Conservation (phyloP, 2,329 filamentous ascomycete genomes). For the Pestalotiopsis sp. region DNA sequence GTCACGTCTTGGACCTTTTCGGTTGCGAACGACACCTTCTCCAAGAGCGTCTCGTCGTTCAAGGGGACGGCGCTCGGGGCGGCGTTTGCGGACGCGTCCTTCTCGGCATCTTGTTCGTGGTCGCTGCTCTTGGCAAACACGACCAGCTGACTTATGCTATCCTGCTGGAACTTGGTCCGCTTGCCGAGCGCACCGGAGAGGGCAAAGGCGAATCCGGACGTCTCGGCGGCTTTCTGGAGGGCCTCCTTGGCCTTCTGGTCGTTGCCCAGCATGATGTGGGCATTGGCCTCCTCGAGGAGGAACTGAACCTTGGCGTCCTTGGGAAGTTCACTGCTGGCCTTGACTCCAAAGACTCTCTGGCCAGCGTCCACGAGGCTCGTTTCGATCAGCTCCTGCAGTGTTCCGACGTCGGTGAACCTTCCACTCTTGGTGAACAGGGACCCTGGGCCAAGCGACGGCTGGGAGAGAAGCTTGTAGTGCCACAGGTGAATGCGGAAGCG, state of each 20-base stretch:
- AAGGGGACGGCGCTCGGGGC: constrained; percentile 73
- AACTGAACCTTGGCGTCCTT: constrained; percentile 66
- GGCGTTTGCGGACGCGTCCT: constrained; percentile 16
- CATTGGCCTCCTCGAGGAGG: constrained; percentile 78
- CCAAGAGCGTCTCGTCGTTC: constrained; percentile 91
- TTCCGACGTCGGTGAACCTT: constrained; percentile 62
- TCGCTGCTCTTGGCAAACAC: constrained; percentile 80
- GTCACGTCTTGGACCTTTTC: constrained; percentile 29
- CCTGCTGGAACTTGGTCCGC: constrained; percentile 78
- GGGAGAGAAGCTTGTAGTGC: constrained; percentile 63
- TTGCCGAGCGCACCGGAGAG: constrained; percentile 88
- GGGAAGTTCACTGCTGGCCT: constrained; percentile 28
- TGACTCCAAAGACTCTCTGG: constrained; percentile 17
- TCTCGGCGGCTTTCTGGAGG: constrained; percentile 66
- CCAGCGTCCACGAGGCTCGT: constrained; percentile 45
- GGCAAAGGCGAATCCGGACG: constrained; percentile 77
- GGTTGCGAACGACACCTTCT: constrained; percentile 79
- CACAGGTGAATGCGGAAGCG: constrained; percentile 74
- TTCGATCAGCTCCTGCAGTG: constrained; percentile 54
- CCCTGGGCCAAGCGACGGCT: constrained; percentile 56
- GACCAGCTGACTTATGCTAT: constrained; percentile 83
- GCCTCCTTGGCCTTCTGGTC: constrained; percentile 75
- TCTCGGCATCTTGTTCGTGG: constrained; percentile 23
- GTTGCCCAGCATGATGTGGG: constrained; percentile 82
- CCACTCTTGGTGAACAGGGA: constrained; percentile 58